Conservation (phyloP, 352 stramenopile genomes). For the Phytophthora hybrid region DNA sequence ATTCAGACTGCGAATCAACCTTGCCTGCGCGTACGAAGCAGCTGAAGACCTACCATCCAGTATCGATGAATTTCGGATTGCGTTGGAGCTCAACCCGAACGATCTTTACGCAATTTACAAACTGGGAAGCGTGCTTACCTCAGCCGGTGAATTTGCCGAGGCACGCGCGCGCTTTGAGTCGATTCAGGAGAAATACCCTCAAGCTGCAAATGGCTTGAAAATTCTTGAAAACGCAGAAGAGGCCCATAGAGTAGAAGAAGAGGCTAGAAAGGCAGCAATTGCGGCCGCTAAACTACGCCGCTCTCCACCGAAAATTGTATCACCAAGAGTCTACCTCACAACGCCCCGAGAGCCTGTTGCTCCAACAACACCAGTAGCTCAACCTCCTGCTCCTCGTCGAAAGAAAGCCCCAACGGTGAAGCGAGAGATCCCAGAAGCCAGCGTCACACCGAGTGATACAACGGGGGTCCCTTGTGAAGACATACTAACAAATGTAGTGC, state of each 20-base stretch:
- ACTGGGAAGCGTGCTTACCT: constrained; percentile 55
- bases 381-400: constrained; percentile 28
- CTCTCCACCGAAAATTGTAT: constrained; percentile 35
- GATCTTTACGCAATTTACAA: constrained; percentile 73
- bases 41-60: constrained; percentile 47
- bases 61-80: constrained; percentile 52
- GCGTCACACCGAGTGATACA: neutral
- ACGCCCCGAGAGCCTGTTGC: constrained; percentile 25
- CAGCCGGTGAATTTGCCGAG: constrained; percentile 49
- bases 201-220: constrained; percentile 54
- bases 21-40: constrained; percentile 70
- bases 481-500: neutral
- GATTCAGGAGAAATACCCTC: constrained; percentile 59
- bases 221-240: constrained; percentile 43
- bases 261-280: constrained; percentile 36
- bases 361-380: constrained; percentile 21
- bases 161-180: constrained; percentile 48
- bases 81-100: constrained; percentile 50
- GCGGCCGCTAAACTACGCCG: constrained; percentile 44
- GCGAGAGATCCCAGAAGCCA: constrained; percentile 1
- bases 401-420: constrained; percentile 27
- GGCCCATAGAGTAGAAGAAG: constrained; percentile 32
- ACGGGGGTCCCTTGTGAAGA: neutral
- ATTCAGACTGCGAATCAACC: constrained; percentile 73
- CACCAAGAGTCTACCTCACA: constrained; percentile 17